These are phyloP conservation scores for Komagataella pseudopastoris DNA, from an alignment of 805 yeast genomes.

Conservation along the genomic window DNA sequence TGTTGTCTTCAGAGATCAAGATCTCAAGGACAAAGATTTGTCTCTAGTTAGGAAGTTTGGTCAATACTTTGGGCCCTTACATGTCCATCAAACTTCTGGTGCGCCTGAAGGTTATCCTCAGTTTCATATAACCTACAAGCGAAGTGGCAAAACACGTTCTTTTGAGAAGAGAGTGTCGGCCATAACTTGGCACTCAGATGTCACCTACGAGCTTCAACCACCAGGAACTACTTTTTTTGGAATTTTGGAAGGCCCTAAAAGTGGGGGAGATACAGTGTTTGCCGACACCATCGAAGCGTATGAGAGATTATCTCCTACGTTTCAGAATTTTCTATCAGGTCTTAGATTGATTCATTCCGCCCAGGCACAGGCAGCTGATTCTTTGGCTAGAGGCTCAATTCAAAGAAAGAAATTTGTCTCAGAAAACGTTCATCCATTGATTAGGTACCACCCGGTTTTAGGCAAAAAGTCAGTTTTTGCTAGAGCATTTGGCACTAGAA, in stretches of 20 bases:
- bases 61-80: slow-evolving; percentile 29
- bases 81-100: slow-evolving; percentile 35
- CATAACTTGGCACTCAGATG: slow-evolving; percentile 33
- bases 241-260: slow-evolving; percentile 26
- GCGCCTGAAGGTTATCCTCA: slow-evolving; percentile 30
- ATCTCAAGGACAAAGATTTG: slow-evolving; percentile 24
- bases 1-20: slow-evolving; percentile 31
- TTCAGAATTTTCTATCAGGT: slow-evolving; percentile 43
- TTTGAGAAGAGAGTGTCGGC: slow-evolving; percentile 18
- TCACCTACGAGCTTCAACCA: slow-evolving; percentile 58
- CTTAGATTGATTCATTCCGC: slow-evolving; percentile 62
- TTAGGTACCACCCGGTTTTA: slow-evolving; percentile 63
- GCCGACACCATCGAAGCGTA: slow-evolving; percentile 64
- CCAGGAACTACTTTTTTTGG: slow-evolving; percentile 38
- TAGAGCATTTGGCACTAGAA: slow-evolving; percentile 47
- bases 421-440: slow-evolving; percentile 53
- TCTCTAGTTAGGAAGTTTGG: slow-evolving; percentile 28
- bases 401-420: slow-evolving; percentile 48
- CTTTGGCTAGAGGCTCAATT: slow-evolving; percentile 43
- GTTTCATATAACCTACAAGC: slow-evolving; percentile 25
- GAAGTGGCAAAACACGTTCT: slow-evolving; percentile 15
- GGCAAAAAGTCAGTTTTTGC: slow-evolving; percentile 45
- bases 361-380: slow-evolving; percentile 51
- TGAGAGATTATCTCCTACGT: slow-evolving; percentile 52
- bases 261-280: slow-evolving; percentile 58